These are phyloP conservation scores for Tulasnella sp. DNA, from an alignment of 768 basidiomycete species.

Conservation along the genomic window DNA sequence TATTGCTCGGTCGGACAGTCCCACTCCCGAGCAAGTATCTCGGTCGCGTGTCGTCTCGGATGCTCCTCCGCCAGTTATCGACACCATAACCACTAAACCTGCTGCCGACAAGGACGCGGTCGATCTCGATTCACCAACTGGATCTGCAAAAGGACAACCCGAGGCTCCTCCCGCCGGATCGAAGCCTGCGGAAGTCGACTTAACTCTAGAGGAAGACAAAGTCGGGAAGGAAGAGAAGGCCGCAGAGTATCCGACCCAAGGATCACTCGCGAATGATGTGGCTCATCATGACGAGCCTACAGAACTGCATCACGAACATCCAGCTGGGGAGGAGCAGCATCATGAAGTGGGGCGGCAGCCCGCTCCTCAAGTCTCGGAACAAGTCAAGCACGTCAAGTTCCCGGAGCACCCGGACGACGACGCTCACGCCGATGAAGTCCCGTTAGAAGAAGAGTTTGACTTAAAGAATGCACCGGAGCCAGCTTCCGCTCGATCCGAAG, in stretches of 20 bases:
- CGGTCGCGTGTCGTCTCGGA: not conserved
- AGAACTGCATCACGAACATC: not conserved
- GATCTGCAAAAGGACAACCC: not conserved
- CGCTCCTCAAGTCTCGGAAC: not conserved
- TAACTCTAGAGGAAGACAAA: not conserved
- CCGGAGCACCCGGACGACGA: not conserved
- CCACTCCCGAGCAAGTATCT: not conserved
- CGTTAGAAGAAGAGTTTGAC: not conserved
- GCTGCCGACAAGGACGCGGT: not conserved
- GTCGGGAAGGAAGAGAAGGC: not conserved
- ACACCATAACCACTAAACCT: not conserved
- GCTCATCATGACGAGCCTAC: not conserved
- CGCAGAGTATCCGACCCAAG: not conserved
- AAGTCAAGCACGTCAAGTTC: not conserved
- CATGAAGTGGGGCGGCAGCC: not conserved
- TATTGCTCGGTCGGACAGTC: not conserved
- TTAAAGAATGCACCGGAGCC: not conserved
- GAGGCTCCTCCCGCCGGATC: not conserved
- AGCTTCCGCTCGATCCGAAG: not conserved
- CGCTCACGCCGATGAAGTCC: not conserved
- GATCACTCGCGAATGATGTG: not conserved
- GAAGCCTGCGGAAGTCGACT: not conserved
- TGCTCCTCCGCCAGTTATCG: not conserved
- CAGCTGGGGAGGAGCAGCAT: not conserved
- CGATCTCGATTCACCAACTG: not conserved